phyloP scores from a whole-genome alignment of 192 early-diverging fungal genomes.

The Paraglomus occultum region DNA sequence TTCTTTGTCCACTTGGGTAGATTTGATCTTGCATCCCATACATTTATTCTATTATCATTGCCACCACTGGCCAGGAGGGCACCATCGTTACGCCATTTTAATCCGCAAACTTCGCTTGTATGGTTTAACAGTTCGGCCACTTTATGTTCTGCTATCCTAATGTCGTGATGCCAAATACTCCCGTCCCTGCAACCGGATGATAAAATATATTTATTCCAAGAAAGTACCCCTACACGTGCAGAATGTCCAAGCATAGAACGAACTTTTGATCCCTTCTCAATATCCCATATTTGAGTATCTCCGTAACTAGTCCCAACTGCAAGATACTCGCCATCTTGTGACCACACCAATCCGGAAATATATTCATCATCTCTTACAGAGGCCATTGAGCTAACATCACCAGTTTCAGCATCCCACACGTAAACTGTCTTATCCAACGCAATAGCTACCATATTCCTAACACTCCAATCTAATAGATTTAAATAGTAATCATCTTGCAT shows the following conservation, averaged over 20 bases:
- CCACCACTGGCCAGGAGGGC: conserved; percentile 86
- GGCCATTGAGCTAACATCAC: conserved; percentile 49
- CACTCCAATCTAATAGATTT: conserved; percentile 92
- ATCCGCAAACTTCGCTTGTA: conserved; percentile 79
- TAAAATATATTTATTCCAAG: conserved; percentile 82
- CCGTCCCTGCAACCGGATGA: conserved; percentile 88
- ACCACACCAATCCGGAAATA: conserved; percentile 80
- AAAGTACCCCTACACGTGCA: conserved; percentile 78
- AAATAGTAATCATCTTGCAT: conserved; percentile 94
- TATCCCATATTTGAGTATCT: conserved; percentile 89
- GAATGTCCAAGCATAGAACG: conserved; percentile 82
- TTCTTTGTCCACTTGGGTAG: conserved; percentile 68
- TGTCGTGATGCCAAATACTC: conserved; percentile 93
- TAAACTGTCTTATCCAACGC: conserved; percentile 85
- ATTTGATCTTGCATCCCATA: conserved; percentile 77
- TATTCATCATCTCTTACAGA: conserved; percentile 41
- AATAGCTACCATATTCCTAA: conserved; percentile 78
- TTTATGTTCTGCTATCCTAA: conserved; percentile 83
- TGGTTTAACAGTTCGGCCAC: conserved; percentile 69
- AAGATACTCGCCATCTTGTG: conserved; percentile 58
- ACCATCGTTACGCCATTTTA: conserved; percentile 83
- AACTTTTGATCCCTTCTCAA: conserved; percentile 68
- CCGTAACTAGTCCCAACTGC: conserved; percentile 76
- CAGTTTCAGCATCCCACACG: conserved; percentile 82
- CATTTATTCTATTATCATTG: conserved; percentile 89